phyloP scores from a whole-genome alignment of 164 flowering plant genomes.

The Piper longum region DNA sequence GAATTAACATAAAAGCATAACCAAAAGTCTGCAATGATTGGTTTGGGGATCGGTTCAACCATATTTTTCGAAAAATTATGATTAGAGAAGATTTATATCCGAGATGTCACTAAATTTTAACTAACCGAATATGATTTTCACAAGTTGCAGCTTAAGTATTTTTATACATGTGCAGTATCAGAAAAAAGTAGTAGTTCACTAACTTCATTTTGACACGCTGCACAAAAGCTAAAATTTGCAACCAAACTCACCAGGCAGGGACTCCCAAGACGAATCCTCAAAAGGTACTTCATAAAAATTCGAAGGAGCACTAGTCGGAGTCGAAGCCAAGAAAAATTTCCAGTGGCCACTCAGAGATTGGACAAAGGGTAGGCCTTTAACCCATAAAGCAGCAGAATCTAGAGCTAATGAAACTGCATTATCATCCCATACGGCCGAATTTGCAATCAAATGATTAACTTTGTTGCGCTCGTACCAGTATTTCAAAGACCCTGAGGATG shows the following conservation, averaged over 20 bases:
- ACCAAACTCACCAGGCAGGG: conserved; percentile 49
- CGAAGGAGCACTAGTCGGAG: conserved; percentile 40
- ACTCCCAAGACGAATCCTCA: conserved; percentile 63
- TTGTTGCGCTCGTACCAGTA: conserved; percentile 81
- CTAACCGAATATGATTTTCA: too few relatives aligned
- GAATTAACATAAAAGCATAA: too few relatives aligned
- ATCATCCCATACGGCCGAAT: conserved; percentile 77
- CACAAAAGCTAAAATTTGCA: background rate
- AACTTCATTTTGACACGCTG: too few relatives aligned
- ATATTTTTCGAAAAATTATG: too few relatives aligned
- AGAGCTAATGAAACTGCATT: conserved; percentile 69
- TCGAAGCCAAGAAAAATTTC: conserved; percentile 67
- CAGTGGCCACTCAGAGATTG: conserved; percentile 80
- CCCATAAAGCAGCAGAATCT: conserved; percentile 76
- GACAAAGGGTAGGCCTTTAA: conserved; percentile 68
- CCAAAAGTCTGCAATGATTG: too few relatives aligned
- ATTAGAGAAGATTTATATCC: too few relatives aligned
- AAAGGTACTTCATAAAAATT: conserved; percentile 42
- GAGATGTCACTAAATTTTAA: too few relatives aligned
- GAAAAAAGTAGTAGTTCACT: too few relatives aligned
- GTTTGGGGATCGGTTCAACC: too few relatives aligned
- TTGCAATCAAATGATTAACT: conserved; percentile 45
- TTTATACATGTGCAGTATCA: too few relatives aligned
- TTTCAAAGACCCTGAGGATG: conserved; percentile 52
- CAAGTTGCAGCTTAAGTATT: too few relatives aligned